Base-by-base conservation (phyloP, 345 rosid genomes). In the Camelina hispida region DNA sequence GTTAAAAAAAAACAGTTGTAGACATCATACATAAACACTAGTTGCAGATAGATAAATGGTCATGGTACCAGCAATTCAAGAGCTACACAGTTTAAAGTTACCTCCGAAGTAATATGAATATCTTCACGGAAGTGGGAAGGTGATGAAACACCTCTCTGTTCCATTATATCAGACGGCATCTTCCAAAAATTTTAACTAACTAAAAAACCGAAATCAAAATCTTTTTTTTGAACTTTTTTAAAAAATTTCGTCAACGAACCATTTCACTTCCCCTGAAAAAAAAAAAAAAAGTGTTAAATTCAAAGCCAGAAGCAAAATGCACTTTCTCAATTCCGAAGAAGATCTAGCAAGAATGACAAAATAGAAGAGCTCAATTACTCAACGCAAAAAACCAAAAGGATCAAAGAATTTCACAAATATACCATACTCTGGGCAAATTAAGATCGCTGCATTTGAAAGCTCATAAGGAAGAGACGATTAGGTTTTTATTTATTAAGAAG, bases 81-180 rank as follows among this genome's bases (percentile, higher is more conserved):
- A 50, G 61, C 61, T 40, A 58, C 53, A 68, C 57, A 64, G 58
- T 69, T 37, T 15, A 40, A 57, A 64, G 53, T 47, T 86, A 85
- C 92, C 92, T 88, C 92, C 16, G 89, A 50, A 47, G 83, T 80
- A 48, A 74, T 50, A 62, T 55, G 68, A 25, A 71, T 2, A 37
- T 86, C 91, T 42, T 89, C 97, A 12, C 62, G 82, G 68, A 79
- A 80, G 14, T 69, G 85, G 16, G 76, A 70, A 55, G 80, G 75
- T 77, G 80, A 15, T 18, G 80, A 57, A 25, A 71, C 80, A 71
- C 80, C 80, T 71, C 76, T 82, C 75, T 82, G 88, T 78, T 87
- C 94, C 86, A 85, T 80, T 68, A 86, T 69, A 69, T 88, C 88
- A 63, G 81, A 86, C 67, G 94, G 89, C 94, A 88, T 88, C 48